These are phyloP conservation scores for Xylaria sp. DNA, from an alignment of 2,329 filamentous ascomycete species.

Conservation along the genomic window DNA sequence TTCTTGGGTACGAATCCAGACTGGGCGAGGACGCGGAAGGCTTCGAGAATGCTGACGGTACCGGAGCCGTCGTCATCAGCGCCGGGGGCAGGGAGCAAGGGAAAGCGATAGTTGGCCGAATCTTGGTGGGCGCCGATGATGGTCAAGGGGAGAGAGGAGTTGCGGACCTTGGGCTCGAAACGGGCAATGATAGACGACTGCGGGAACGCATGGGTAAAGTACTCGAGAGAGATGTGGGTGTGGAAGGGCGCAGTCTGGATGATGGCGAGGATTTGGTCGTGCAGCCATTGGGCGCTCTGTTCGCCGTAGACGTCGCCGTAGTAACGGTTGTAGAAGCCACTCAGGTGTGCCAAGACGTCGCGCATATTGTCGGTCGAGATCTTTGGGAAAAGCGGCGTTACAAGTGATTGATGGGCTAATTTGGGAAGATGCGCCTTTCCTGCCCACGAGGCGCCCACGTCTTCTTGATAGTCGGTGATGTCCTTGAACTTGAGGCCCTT, in stretches of 20 bases:
- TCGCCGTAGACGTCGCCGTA: conserved; percentile 37
- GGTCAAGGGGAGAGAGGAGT: conserved; percentile 34
- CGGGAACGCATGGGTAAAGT: conserved; percentile 76
- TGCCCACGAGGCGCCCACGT: conserved; percentile 42
- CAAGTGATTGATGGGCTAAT: conserved; percentile 36
- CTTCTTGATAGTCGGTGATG: conserved; percentile 72
- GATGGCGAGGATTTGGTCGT: conserved; percentile 70
- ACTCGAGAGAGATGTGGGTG: conserved; percentile 68
- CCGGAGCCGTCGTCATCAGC: conserved; percentile 81
- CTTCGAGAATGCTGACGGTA: conserved; percentile 83
- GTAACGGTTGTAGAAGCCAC: conserved; percentile 36
- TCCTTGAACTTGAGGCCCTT: conserved; percentile 81
- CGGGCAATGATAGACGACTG: conserved; percentile 85
- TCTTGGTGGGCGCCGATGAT: conserved; percentile 84
- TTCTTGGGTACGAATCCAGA: conserved; percentile 72
- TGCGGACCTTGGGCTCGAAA: conserved; percentile 73
- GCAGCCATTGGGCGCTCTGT: conserved; percentile 70
- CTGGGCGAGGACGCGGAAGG: conserved; percentile 75
- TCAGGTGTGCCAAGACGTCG: conserved; percentile 26
- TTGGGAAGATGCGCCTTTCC: conserved; percentile 44
- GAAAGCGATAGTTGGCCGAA: conserved; percentile 80
- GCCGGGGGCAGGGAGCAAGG: conserved; percentile 76
- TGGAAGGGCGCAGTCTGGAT: conserved; percentile 67
- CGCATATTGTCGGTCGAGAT: conserved; percentile 35
- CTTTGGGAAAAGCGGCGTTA: conserved; percentile 38